Percentiles rank a stretch among this genome's conserved stretches.
phyloP scores from a whole-genome alignment of 306 rosid species.

The Abrus pulchellus region DNA sequence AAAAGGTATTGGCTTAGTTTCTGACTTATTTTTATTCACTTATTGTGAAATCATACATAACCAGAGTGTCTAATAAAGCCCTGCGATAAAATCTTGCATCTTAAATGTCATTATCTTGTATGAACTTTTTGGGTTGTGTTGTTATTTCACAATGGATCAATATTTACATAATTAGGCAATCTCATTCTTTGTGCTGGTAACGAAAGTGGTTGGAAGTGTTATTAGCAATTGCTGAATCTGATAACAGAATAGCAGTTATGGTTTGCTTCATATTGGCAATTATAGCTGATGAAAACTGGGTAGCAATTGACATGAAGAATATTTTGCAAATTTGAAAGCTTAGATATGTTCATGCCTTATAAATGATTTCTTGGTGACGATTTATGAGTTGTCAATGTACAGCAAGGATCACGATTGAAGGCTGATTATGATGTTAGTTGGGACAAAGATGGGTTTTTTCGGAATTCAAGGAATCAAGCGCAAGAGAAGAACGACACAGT shows the following conservation, averaged over 20 bases:
- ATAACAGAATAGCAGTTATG: neutral
- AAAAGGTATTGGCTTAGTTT: conserved; percentile 66
- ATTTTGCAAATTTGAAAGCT: conserved; percentile 30
- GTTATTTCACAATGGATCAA: neutral
- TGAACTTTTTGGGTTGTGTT: neutral
- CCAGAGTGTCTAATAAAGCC: neutral
- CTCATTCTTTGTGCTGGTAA: conserved; percentile 15
- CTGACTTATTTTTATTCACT: neutral
- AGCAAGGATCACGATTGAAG: conserved; percentile 85
- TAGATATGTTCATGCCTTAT: neutral
- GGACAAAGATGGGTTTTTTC: conserved; percentile 80
- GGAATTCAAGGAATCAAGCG: conserved; percentile 58
- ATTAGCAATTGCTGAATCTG: conserved; percentile 21
- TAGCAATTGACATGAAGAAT: conserved; percentile 26
- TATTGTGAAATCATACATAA: conserved; percentile 27
- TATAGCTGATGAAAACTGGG: conserved; percentile 14
- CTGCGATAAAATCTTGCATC: neutral
- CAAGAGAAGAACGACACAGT: conserved; percentile 53
- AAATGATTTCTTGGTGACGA: conserved; percentile 6
- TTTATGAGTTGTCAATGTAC: conserved; percentile 48
- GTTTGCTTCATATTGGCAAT: conserved; percentile 6
- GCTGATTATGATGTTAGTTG: conserved; percentile 87
- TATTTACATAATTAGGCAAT: conserved; percentile 20
- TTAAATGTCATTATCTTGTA: no score
- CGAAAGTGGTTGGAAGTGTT: conserved; percentile 13